These are phyloP conservation scores for Euphorbia schlechtendalii DNA, from an alignment of 441 rosid species.

Conservation along the genomic window DNA sequence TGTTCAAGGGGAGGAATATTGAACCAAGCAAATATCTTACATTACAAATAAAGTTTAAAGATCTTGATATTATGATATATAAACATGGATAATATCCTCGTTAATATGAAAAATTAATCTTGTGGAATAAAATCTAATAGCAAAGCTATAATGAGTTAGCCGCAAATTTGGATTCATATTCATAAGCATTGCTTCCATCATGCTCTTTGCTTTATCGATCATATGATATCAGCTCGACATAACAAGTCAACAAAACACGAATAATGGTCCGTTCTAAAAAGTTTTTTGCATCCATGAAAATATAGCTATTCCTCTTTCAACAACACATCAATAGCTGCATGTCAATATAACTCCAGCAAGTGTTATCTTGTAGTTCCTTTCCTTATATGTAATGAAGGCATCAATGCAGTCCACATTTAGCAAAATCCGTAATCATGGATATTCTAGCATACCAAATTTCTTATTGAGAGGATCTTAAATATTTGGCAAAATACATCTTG, in stretches of 20 bases:
- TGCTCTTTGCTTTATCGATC: slow-evolving; percentile 36
- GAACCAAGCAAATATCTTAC: too few species aligned
- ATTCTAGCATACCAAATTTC: slow-evolving; percentile 68
- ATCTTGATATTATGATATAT: too few species aligned
- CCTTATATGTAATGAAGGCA: slow-evolving; percentile 34
- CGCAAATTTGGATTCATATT: slow-evolving; percentile 35
- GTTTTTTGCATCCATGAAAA: slow-evolving; percentile 48
- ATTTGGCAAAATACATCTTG: too few species aligned
- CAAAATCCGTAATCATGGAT: slow-evolving; percentile 51
- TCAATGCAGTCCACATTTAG: slow-evolving; percentile 34
- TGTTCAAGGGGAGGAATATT: too few species aligned
- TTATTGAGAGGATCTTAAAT: too few species aligned
- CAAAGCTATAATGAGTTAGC: too few species aligned
- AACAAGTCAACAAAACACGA: slow-evolving; percentile 43
- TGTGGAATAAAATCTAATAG: too few species aligned
- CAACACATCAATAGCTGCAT: slow-evolving; percentile 44
- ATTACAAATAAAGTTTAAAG: too few species aligned
- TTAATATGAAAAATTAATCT: too few species aligned
- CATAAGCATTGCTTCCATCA: slow-evolving; percentile 37
- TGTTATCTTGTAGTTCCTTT: slow-evolving; percentile 37
- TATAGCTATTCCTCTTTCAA: slow-evolving; percentile 40
- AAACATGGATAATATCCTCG: too few species aligned
- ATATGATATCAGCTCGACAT: slow-evolving; percentile 39
- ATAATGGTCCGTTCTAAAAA: slow-evolving; percentile 48
- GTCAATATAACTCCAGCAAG: slow-evolving; percentile 51